Evolutionary conservation across 192 early-diverging fungal genomes (phyloP), one percentile per base, ranked within the genome.

Genomic region (Gigaspora rosea): DNA sequence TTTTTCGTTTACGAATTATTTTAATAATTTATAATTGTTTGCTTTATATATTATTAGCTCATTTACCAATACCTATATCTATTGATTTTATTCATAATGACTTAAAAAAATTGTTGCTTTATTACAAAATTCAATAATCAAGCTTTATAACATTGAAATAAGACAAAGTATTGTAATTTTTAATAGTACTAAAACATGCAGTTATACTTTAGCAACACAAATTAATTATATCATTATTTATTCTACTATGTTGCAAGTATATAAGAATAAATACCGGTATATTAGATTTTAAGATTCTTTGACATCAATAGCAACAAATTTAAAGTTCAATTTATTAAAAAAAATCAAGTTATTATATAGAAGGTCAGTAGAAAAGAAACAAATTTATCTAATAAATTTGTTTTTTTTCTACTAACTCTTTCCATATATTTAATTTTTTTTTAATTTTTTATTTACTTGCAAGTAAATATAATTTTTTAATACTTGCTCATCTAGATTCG

Each of bases 211-310:
- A 4, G 72, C 62, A 3, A 91, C 92, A 22, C 94, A 94, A 80
- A 93, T 95, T 79, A 95, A 95, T 83, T 82, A 83, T 67, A 80
- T 95, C 32, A 79, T 92, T 18, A 75, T 81, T 15, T 93, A 95
- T 80, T 92, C 94, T 20, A 92, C 89, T 1, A 68, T 92, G 65
- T 89, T 92, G 8, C 59, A 93, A 15, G 76, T 93, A 15, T 85
- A 94, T 18, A 85, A 92, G 8, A 93, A n/a, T n/a, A n/a, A n/a
- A n/a, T 87, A 16, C 89, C 92, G 72, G 93, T 95, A 71, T 93
- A 95, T 77, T 77, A 90, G 47, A 85, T 85, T 54, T 87, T 95
- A 59, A 84, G 92, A 71, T 88, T 92, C 57, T 94, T 90, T 85
- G 93, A 95, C 75, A 49, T 90, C 9, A 90, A 92, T 51, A 87